Conservation (phyloP, 1,139 yeast species). For the Candida sp. region DNA sequence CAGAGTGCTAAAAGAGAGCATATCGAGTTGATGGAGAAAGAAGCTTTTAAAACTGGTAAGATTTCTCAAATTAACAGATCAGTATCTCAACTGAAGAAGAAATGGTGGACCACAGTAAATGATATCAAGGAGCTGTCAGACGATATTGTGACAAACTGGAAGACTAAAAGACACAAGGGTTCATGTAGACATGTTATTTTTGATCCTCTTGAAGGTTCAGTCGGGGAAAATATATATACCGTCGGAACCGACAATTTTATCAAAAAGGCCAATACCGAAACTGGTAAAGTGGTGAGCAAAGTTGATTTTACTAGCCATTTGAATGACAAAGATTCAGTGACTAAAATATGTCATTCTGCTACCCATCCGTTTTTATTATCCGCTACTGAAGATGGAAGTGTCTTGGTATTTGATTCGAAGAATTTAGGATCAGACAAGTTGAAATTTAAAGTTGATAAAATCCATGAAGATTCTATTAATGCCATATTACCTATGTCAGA, state of each 20-base stretch:
- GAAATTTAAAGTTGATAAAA: slow-evolving; percentile 42
- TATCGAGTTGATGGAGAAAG: slow-evolving; percentile 15
- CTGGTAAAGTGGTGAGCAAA: slow-evolving; percentile 76
- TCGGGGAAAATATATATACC: slow-evolving; percentile 58
- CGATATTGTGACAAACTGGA: slow-evolving; percentile 58
- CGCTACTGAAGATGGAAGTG: slow-evolving; percentile 79
- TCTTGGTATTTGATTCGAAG: slow-evolving; percentile 60
- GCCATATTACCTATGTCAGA: slow-evolving; percentile 66
- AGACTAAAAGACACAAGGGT: slow-evolving; percentile 87
- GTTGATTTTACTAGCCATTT: slow-evolving; percentile 25
- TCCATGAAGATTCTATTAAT: slow-evolving; percentile 77
- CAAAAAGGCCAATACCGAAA: slow-evolving; percentile 67
- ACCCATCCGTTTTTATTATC: slow-evolving; percentile 64
- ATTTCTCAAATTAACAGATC: slow-evolving; percentile 24
- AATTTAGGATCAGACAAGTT: slow-evolving; percentile 33
- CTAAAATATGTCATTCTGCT: slow-evolving; percentile 60
- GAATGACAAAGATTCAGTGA: slow-evolving; percentile 36
- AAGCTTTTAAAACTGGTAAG: slow-evolving; percentile 26
- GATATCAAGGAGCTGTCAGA: slow-evolving; percentile 29
- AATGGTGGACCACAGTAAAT: slow-evolving; percentile 48
- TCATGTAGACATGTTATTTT: slow-evolving; percentile 76
- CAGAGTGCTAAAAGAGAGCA: slow-evolving; percentile 21
- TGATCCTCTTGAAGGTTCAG: slow-evolving; percentile 45
- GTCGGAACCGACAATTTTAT: slow-evolving; percentile 80
- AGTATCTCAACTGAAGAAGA: slow-evolving; percentile 36